Base-by-base conservation (phyloP, 148 eudicot species). In the Camellia sinensis region DNA sequence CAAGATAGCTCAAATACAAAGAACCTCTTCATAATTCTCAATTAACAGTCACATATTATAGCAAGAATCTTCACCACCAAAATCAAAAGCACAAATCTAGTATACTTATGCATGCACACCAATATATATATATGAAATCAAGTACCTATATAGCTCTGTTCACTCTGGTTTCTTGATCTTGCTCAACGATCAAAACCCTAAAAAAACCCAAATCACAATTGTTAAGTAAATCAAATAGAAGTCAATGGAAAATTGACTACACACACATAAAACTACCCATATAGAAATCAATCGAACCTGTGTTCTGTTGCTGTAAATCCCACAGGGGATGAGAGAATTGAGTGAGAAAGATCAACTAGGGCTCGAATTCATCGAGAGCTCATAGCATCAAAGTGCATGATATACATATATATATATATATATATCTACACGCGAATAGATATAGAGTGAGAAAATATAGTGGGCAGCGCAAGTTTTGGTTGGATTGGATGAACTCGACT, bases 181-280 rank as follows among this genome's bases (percentile, higher is more conserved):
- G 17, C 13, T 67, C 13, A 53, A n/a, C 73, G 73, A 78, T 66
- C 80, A 66, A 53, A 77, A 50, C 73, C 73, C 73, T 78, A 11
- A 17, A 72, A 52, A 29, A 77, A 77, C 61, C 77, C 5, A 56
- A 54, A 52, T 21, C 75, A 2, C 43, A 72, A 22, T 21, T 15
- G 17, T 48, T 29, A 19, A 50, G 22, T 12, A 71, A 71, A 50
- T 71, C 21, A 29, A 11, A 11, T 12, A 71, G 21, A 71, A 21
- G 37, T 71, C 6, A 48, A 9, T 14, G 9, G 29, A 1, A 66
- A 66, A 66, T 66, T 21, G 37, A 66, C 44, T 29, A 44, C 21
- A 44, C 0, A 69, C 53, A 44, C 50, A 8, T 53, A 44, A 13
- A 54, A 54, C 17, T 76, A 17, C 12, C 4, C 3, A 14, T 13